Percentiles rank a stretch among this genome's conserved stretches.
Evolutionary conservation across 2,329 filamentous ascomycete species (phyloP).

Genomic region (Eurotiales sp.): DNA sequence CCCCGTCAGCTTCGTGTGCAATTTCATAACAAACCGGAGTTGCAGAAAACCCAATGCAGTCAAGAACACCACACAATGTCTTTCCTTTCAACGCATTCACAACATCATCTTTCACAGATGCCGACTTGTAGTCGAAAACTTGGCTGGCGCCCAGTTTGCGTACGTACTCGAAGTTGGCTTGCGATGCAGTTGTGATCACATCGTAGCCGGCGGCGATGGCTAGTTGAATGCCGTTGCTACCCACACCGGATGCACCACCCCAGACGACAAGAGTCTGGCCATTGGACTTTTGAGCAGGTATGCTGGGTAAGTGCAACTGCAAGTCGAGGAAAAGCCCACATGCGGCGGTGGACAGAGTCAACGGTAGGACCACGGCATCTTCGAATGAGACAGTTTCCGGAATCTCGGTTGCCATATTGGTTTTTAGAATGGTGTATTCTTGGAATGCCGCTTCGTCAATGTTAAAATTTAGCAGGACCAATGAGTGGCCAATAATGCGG

Average conservation of each 20-base stretch:
- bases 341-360: constrained; percentile 31
- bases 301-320: background rate
- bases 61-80: background rate
- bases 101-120: constrained; percentile 8
- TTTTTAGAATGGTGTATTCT: constrained; percentile 4
- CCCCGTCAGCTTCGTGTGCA: background rate
- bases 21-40: background rate
- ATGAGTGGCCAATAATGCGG: constrained; percentile 20
- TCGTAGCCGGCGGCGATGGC: constrained; percentile 36
- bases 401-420: constrained; percentile 22
- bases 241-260: constrained; percentile 43
- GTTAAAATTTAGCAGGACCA: background rate
- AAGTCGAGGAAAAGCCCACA: constrained; percentile 18
- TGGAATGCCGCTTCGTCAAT: background rate
- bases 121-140: constrained; percentile 28
- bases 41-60: constrained; percentile 2
- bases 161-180: constrained; percentile 41
- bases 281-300: background rate
- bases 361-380: constrained; percentile 31
- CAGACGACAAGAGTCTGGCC: constrained; percentile 43
- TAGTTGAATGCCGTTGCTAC: constrained; percentile 40
- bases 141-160: constrained; percentile 13
- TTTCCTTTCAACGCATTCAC: constrained; percentile 2
- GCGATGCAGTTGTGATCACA: constrained; percentile 35
- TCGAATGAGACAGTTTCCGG: constrained; percentile 30